Conservation (phyloP, 768 basidiomycete genomes). For the Boletus rufocinnamomeus region DNA sequence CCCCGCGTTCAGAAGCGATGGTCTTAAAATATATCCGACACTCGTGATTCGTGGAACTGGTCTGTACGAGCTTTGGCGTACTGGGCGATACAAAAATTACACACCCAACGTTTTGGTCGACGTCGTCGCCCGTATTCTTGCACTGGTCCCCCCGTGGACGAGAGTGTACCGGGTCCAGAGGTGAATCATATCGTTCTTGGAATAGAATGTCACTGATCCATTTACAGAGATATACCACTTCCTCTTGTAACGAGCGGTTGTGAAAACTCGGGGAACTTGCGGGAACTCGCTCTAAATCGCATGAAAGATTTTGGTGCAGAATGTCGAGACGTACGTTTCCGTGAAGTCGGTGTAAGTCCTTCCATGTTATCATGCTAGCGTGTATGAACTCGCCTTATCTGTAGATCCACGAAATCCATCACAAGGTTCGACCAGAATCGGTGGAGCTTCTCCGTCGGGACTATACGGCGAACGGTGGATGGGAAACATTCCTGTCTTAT, state of each 20-base stretch:
- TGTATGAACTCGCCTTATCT: constrained; percentile 1
- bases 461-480: constrained; percentile 96
- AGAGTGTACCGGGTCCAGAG: constrained; percentile 97
- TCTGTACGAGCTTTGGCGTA: constrained; percentile 93
- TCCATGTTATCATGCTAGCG: neutral
- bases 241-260: constrained; percentile 96
- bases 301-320: constrained; percentile 99
- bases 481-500: constrained; percentile 99
- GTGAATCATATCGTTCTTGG: constrained; percentile 40
- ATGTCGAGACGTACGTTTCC: constrained; percentile 95
- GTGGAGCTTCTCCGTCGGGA: constrained; percentile 95
- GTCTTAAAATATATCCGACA: constrained; percentile 97
- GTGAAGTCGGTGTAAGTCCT: constrained; percentile 90
- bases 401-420: constrained; percentile 97
- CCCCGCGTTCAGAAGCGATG: constrained; percentile 95
- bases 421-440: constrained; percentile 93
- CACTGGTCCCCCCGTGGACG: constrained; percentile 98
- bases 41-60: constrained; percentile 97
- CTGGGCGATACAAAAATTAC: constrained; percentile 98
- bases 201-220: constrained; percentile 2
- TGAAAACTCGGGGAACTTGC: constrained; percentile 95
- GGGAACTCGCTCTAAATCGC: constrained; percentile 92
- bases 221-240: constrained; percentile 86
- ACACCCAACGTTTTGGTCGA: constrained; percentile 99
- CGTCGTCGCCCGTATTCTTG: constrained; percentile 93